Base-by-base conservation (phyloP, 2,329 filamentous ascomycete genomes). In the Trichophyton benhamiae region DNA sequence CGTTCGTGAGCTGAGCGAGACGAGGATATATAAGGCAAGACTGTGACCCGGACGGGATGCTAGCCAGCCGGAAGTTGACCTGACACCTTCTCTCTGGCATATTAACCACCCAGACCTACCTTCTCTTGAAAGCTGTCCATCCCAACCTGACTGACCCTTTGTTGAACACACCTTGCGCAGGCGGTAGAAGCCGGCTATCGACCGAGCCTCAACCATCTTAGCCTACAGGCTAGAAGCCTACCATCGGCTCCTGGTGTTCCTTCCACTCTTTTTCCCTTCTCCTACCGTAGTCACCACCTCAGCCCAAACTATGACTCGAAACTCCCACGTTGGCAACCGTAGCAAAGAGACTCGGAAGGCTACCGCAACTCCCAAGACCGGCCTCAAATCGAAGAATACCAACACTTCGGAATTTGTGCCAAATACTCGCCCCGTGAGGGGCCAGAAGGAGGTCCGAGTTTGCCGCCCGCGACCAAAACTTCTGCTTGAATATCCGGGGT, bases 401-500 rank as follows among this genome's bases (percentile, higher is more conserved):
- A 55, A 36, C 15, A n/a, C 11, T 27, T 36, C 52, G n/a, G 25
- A 55, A n/a, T 25, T 55, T 20, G 70, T 72, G 22, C 66, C 69
- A 59, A 73, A 74, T 46, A 68, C 66, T 44, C 70, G 71, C 44
- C 44, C 38, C 9, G 9, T 30, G 15, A 22, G 17, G n/a, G 62
- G 62, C 3, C 62, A 63, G 38, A 58, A 58, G 36, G 57, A n/a
- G 13, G 27, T 20, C 20, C 2, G 6, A 13, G 20, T 22, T 11
- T 27, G 57, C 17, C 57, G 36, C 13, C 36, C 17, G 3, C 57
- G 57, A 25, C 57, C 57, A 13, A 42, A 25, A 58, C 9, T 13
- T 5, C 57, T 58, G 17, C 57, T 42, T 2, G 36, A 42, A 20
- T 46, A 36, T 17, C 33, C 57, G 15, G 57, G 57, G 57, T 58